Percentiles rank a stretch among this genome's conserved stretches.
These are phyloP conservation scores for Boletus rubescentipes DNA, from an alignment of 768 basidiomycete genomes.

Conservation along the genomic window DNA sequence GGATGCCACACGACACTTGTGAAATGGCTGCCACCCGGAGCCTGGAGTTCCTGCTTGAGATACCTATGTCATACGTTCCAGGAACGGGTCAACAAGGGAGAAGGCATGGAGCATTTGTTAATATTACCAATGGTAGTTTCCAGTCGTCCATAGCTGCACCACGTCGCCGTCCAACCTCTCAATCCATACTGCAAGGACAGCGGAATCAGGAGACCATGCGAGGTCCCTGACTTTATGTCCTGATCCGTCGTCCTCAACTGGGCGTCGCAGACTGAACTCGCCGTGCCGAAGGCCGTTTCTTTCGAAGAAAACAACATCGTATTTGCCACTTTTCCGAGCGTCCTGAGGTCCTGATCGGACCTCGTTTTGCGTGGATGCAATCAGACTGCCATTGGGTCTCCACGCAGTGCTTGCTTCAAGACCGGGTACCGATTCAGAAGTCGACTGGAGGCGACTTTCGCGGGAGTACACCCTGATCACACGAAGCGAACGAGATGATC, in stretches of 20 bases:
- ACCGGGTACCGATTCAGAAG: slow-evolving; percentile 80
- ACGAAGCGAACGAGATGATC: slow-evolving; percentile 43
- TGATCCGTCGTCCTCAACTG: slow-evolving; percentile 42
- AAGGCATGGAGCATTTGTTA: not conserved
- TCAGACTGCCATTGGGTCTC: slow-evolving; percentile 87
- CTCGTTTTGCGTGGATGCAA: slow-evolving; percentile 75
- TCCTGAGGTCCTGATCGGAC: slow-evolving; percentile 73
- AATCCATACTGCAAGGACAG: slow-evolving; percentile 82
- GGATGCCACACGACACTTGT: slow-evolving; percentile 86
- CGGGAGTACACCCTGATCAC: slow-evolving; percentile 33
- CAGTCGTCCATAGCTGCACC: slow-evolving; percentile 94
- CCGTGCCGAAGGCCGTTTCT: slow-evolving; percentile 91
- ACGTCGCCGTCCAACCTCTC: slow-evolving; percentile 63
- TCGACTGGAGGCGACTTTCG: slow-evolving; percentile 71
- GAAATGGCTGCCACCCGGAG: slow-evolving; percentile 55
- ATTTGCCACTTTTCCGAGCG: slow-evolving; percentile 60
- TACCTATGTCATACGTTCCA: slow-evolving; percentile 53
- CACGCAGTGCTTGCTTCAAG: slow-evolving; percentile 79
- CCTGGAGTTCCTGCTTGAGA: slow-evolving; percentile 83
- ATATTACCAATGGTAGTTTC: slow-evolving; percentile 89
- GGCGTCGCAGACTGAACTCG: slow-evolving; percentile 67
- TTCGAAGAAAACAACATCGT: slow-evolving; percentile 94
- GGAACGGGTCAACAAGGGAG: slow-evolving; percentile 4
- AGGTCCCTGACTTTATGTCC: slow-evolving; percentile 75
- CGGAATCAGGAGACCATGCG: slow-evolving; percentile 87